A percentile compares a stretch with the other conserved stretches of the same genome.
phyloP scores from a whole-genome alignment of 1,284 basidiomycete genomes.

The Naganishia cerealis region DNA sequence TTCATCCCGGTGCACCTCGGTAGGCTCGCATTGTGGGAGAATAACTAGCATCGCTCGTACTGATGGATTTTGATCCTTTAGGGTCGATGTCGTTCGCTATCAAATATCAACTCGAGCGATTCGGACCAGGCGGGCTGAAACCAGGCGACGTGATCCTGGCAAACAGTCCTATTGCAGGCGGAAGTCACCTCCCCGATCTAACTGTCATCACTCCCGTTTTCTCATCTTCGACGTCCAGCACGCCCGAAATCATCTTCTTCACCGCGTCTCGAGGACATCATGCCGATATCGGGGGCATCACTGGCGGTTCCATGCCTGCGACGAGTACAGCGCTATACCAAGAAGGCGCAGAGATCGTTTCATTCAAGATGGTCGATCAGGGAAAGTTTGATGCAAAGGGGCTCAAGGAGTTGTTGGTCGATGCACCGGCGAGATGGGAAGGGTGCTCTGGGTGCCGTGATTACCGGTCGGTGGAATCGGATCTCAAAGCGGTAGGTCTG shows the following conservation, averaged over 20 bases:
- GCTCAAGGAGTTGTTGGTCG: slow-evolving; percentile 75
- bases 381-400: slow-evolving; percentile 78
- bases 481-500: slow-evolving; percentile 68
- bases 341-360: slow-evolving; percentile 69
- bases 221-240: slow-evolving; percentile 39
- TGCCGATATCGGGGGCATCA: slow-evolving; percentile 61
- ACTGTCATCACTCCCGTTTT: slow-evolving; percentile 89
- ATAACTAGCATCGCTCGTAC: background rate
- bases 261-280: slow-evolving; percentile 86
- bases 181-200: slow-evolving; percentile 80
- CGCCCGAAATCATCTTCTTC: slow-evolving; percentile 78
- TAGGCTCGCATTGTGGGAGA: background rate
- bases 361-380: slow-evolving; percentile 82
- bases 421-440: slow-evolving; percentile 79
- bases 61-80: background rate
- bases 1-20: slow-evolving; percentile 59
- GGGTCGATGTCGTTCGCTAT: slow-evolving; percentile 60
- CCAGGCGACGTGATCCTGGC: slow-evolving; percentile 89
- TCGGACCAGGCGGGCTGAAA: slow-evolving; percentile 61
- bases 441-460: slow-evolving; percentile 80
- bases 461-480: slow-evolving; percentile 84
- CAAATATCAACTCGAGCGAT: slow-evolving; percentile 68
- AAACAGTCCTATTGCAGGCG: slow-evolving; percentile 83
- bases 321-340: slow-evolving; percentile 85
- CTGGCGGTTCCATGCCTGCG: slow-evolving; percentile 80